Evolutionary conservation across 306 rosid species (phyloP).

Genomic region (Astragalus membranaceus): DNA sequence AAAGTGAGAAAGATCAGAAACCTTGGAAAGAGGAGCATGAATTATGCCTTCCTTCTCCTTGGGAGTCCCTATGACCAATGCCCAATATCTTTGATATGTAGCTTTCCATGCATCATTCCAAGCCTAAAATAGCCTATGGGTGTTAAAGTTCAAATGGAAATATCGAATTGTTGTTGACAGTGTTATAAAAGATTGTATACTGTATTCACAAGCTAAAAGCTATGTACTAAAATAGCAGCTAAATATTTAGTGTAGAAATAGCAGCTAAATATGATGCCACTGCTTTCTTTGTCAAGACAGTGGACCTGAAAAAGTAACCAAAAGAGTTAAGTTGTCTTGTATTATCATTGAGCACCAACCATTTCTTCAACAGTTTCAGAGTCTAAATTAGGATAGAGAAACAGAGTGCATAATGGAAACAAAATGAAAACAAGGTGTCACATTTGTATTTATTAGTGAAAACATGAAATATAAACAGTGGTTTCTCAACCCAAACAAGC

Average conservation of each 20-base stretch:
- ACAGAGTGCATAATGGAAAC: neutral
- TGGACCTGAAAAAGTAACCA: constrained; percentile 55
- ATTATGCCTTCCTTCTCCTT: constrained; percentile 78
- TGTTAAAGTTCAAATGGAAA: neutral
- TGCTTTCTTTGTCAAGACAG: constrained; percentile 89
- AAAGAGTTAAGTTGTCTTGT: neutral
- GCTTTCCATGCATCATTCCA: constrained; percentile 75
- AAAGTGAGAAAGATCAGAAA: constrained; percentile 23
- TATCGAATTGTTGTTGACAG: neutral
- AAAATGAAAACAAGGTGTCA: neutral
- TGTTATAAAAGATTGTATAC: neutral
- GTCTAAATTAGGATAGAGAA: neutral
- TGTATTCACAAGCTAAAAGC: constrained; percentile 1
- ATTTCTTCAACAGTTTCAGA: neutral
- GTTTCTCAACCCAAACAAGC: neutral
- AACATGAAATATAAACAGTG: neutral
- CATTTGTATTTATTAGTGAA: neutral
- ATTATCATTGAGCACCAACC: neutral
- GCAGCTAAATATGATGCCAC: constrained; percentile 77
- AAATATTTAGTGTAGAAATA: neutral
- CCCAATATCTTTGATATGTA: constrained; percentile 84
- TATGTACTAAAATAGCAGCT: neutral
- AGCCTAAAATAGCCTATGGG: constrained; percentile 38
- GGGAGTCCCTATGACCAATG: constrained; percentile 83
- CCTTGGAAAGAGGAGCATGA: constrained; percentile 86